Percentiles rank a stretch among this genome's conserved stretches.
phyloP scores from a whole-genome alignment of 192 early-diverging fungal species.

The Lobosporangium transversale region DNA sequence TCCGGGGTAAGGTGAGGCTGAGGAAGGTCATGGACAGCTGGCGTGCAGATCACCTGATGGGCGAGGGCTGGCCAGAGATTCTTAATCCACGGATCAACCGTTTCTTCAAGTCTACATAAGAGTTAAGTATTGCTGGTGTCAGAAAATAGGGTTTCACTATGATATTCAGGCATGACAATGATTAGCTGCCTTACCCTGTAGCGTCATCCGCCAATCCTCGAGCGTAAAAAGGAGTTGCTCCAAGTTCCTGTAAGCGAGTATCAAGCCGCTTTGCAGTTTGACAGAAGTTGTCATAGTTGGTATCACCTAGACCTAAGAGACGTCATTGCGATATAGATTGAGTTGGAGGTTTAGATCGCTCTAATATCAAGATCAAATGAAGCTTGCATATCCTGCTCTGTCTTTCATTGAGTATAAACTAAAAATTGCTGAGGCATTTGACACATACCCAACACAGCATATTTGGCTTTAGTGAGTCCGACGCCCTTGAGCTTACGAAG shows the following conservation, averaged over 20 bases:
- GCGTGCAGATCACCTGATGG: conserved; percentile 38
- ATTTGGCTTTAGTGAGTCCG: conserved; percentile 58
- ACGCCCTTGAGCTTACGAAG: conserved; percentile 78
- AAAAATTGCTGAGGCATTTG: neutral
- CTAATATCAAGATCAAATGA: neutral
- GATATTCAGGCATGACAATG: too few species aligned
- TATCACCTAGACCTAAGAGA: conserved; percentile 84
- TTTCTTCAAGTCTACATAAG: conserved; percentile 75
- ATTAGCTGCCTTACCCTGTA: conserved; percentile 66
- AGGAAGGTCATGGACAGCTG: conserved; percentile 26
- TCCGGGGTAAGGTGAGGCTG: conserved; percentile 22
- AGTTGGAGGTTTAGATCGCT: too few species aligned
- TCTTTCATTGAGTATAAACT: neutral
- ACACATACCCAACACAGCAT: conserved; percentile 54
- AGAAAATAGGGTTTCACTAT: too few species aligned
- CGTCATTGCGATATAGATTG: too few species aligned
- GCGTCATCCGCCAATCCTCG: conserved; percentile 93
- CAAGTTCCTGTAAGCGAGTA: conserved; percentile 76
- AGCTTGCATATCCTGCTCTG: neutral
- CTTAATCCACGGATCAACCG: conserved; percentile 93
- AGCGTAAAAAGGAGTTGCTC: conserved; percentile 77
- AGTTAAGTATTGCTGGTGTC: too few species aligned
- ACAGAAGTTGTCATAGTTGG: conserved; percentile 95
- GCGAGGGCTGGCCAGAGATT: conserved; percentile 81
- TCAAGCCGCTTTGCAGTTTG: conserved; percentile 87